Percentiles rank a stretch among this genome's conserved stretches.
Conservation (phyloP, 1,139 yeast species). For the Chernovozyma aurita region DNA sequence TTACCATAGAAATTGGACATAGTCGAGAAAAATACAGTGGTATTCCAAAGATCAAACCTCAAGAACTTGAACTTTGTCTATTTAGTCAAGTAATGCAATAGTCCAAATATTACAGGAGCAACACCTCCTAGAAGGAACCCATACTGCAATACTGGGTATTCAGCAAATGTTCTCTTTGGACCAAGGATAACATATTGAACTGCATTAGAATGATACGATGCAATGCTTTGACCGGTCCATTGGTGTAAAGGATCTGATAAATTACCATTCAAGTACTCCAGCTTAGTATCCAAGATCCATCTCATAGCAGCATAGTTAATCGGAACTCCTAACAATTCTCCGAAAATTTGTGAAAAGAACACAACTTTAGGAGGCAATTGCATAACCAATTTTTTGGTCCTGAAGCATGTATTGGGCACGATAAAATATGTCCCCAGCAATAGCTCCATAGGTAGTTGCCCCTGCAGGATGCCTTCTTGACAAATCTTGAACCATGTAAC, state of each 20-base stretch:
- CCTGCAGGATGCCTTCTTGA: constrained; percentile 40
- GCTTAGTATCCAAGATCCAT: constrained; percentile 41
- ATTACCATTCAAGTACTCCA: constrained; percentile 34
- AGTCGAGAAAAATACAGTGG: constrained; percentile 46
- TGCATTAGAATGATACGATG: constrained; percentile 41
- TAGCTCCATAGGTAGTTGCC: constrained; percentile 45
- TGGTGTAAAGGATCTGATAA: constrained; percentile 43
- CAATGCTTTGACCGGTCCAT: constrained; percentile 48
- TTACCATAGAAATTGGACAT: constrained; percentile 47
- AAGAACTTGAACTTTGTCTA: constrained; percentile 9
- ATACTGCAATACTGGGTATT: constrained; percentile 38
- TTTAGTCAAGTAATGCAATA: constrained; percentile 18
- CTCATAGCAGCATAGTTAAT: constrained; percentile 42
- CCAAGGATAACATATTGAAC: constrained; percentile 49
- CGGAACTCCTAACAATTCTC: constrained; percentile 49
- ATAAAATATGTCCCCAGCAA: constrained; percentile 53
- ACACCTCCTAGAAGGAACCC: constrained; percentile 40
- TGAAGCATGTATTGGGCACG: constrained; percentile 48
- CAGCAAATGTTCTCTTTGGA: constrained; percentile 36
- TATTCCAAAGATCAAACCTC: constrained; percentile 40
- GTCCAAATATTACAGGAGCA: constrained; percentile 31
- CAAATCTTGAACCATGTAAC: constrained; percentile 35
- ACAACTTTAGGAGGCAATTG: constrained; percentile 44
- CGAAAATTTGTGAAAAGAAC: constrained; percentile 45
- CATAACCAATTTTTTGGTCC: constrained; percentile 45